phyloP scores from a whole-genome alignment of 352 stramenopile species.

The Ophiocytium majus region DNA sequence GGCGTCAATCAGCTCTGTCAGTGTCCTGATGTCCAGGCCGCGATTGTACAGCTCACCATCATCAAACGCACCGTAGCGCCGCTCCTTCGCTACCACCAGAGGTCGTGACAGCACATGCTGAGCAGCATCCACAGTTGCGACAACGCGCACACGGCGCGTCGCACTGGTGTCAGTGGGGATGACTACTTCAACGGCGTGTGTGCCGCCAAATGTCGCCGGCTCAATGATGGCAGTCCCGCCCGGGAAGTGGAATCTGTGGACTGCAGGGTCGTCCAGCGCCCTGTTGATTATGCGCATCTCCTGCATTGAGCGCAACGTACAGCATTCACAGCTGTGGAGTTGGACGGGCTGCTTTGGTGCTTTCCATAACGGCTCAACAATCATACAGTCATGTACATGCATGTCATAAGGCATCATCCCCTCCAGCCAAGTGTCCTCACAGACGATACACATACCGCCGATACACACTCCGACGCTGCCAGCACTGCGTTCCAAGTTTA shows the following conservation, averaged over 20 bases:
- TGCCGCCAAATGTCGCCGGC: not conserved
- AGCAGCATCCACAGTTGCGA: not conserved
- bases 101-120: not conserved
- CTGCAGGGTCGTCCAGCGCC: no score
- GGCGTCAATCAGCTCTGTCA: constrained; percentile 30
- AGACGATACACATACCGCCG: no score
- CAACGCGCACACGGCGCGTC: not conserved
- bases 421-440: no score
- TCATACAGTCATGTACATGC: no score
- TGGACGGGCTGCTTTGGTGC: no score
- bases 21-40: constrained; percentile 44
- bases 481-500: no score
- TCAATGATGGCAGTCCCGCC: not conserved
- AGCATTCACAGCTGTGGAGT: no score
- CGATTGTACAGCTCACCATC: constrained; percentile 49
- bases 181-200: not conserved
- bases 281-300: no score
- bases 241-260: not conserved
- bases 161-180: not conserved
- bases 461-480: no score
- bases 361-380: no score
- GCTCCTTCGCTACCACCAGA: constrained; percentile 36
- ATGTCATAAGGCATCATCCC: no score
- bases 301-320: no score
- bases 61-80: constrained; percentile 36